phyloP scores from a whole-genome alignment of 2,329 filamentous ascomycete genomes.

The Cladosporium sp. region DNA sequence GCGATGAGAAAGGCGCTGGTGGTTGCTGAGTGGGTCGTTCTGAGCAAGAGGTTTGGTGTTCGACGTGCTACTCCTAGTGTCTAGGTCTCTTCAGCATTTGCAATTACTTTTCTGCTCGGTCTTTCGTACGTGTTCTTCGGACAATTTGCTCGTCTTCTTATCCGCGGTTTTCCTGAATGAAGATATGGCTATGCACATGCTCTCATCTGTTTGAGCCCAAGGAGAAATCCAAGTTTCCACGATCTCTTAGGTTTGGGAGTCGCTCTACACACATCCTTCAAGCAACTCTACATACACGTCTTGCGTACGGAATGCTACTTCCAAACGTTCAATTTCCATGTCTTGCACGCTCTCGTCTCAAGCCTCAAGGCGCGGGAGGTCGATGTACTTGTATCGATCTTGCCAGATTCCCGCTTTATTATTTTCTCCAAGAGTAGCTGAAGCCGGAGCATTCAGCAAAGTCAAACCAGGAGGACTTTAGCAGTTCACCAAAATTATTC shows the following conservation, averaged over 20 bases:
- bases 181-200: background rate
- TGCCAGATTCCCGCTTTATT: background rate
- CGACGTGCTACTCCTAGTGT: conserved; percentile 20
- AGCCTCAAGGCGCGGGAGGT: background rate
- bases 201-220: background rate
- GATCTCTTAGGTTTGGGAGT: background rate
- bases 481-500: background rate
- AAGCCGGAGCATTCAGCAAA: background rate
- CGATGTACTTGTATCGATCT: background rate
- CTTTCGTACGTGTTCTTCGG: background rate
- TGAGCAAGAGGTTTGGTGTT: conserved; percentile 47
- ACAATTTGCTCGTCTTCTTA: background rate
- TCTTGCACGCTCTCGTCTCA: background rate
- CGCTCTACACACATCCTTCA: background rate
- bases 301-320: background rate
- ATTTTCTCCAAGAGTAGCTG: background rate
- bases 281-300: background rate
- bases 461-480: background rate
- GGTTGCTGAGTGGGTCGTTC: conserved; percentile 47
- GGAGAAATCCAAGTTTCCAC: background rate
- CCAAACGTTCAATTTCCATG: background rate
- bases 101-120: background rate
- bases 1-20: conserved; percentile 43
- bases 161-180: background rate
- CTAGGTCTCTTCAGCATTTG: background rate